Percentiles rank a stretch among this genome's conserved stretches.
phyloP scores from a whole-genome alignment of 176 grass and related monocot genomes.

The Paspalum notatum region DNA sequence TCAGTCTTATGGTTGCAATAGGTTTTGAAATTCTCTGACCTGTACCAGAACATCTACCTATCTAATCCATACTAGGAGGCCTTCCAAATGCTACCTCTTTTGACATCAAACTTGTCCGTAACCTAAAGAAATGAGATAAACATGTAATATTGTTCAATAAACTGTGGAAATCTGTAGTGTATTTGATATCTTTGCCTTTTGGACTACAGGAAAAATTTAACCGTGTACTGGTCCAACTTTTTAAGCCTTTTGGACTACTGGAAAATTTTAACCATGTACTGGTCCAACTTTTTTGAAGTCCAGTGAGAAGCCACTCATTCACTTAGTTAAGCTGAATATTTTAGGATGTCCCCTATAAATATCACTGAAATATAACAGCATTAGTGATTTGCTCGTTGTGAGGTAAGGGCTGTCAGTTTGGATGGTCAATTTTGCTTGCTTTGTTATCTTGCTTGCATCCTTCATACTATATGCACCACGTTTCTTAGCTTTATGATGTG shows the following conservation, averaged over 20 bases:
- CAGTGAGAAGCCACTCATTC: not conserved
- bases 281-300: not conserved
- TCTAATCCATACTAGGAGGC: not conserved
- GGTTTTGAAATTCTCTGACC: not conserved
- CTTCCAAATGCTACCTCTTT: not conserved
- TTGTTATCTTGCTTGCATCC: not conserved
- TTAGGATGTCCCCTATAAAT: not conserved
- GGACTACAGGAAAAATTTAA: not conserved
- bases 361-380: not conserved
- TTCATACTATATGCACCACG: not conserved
- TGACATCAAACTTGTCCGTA: not conserved
- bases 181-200: constrained; percentile 10
- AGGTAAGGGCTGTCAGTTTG: not conserved
- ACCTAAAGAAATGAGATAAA: not conserved
- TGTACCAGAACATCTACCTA: not conserved
- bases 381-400: not conserved
- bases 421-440: not conserved
- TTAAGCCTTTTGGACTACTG: constrained; percentile 2
- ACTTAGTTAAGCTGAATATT: not conserved
- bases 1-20: not conserved
- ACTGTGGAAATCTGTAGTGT: not conserved
- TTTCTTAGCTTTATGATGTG: constrained; percentile 9
- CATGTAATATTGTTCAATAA: not conserved
- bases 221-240: not conserved
- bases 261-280: not conserved